Base-by-base conservation (phyloP, 768 basidiomycete species). In the Candolleomyces aberdarensis region DNA sequence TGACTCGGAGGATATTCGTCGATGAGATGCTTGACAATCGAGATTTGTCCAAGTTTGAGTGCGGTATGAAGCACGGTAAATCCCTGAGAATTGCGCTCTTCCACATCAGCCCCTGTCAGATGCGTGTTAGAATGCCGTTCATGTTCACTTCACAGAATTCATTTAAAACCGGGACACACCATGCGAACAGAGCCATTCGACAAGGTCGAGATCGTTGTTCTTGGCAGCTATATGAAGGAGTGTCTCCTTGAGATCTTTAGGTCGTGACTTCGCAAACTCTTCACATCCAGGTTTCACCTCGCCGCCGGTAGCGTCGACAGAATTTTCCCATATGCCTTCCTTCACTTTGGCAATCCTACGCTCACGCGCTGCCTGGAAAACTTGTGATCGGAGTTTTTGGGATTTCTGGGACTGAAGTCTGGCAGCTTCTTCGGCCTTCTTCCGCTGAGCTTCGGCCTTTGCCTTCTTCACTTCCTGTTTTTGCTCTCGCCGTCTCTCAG, bases 141-240 rank as follows among this genome's bases (percentile, higher is more conserved):
- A 26, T 26, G 26, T 26, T 26, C 26, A 26, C 26, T 26, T 55
- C 51, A 17, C 29, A 29, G 15, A 58, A 59, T 65, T 36, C 64
- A 64, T 66, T 53, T 62, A 69, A 71, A 68, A 70, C 64, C 56
- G 58, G 56, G 15, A 72, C 85, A 65, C 66, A 91, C 91, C 84
- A 69, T 92, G 89, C 5, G 82, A 77, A 72, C 87, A 82, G 13
- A 92, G 80, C 89, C 89, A 92, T 65, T 82, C 71, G 8, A 88
- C 78, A 57, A 92, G 72, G 20, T 80, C 81, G 7, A 72, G 64
- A 72, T 91, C 81, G 10, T 85, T 86, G 58, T 78, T 75, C 58
- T 70, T 73, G 2, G 82, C 78, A 55, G 83, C 85, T 59, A 93
- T 88, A 66, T 92, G 91, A 57, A 87, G 71, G 11, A 93, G 75